These are phyloP conservation scores for Talaromyces sp. DNA, from an alignment of 2,329 filamentous ascomycete species.

Conservation along the genomic window DNA sequence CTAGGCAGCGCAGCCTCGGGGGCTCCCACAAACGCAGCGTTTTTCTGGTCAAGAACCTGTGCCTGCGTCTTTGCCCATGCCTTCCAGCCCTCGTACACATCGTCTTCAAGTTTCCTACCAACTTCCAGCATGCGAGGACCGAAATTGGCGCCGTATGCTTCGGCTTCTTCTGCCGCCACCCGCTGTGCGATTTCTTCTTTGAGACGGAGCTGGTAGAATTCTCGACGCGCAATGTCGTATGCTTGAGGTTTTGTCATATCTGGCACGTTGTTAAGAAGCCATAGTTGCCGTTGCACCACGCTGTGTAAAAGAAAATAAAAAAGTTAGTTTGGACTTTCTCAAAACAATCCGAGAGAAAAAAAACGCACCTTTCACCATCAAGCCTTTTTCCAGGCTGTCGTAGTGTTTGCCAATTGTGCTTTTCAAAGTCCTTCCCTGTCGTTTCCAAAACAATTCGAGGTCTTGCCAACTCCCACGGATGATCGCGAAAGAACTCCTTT, in stretches of 20 bases:
- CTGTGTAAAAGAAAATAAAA: slow-evolving; percentile 43
- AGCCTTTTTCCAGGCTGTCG: slow-evolving; percentile 69
- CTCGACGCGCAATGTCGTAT: slow-evolving; percentile 80
- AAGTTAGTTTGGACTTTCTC: background rate
- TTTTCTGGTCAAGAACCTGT: slow-evolving; percentile 43
- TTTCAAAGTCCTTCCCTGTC: slow-evolving; percentile 74
- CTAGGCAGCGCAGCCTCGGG: slow-evolving; percentile 33
- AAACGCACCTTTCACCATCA: slow-evolving; percentile 72
- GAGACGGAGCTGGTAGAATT: slow-evolving; percentile 84
- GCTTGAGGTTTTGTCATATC: slow-evolving; percentile 61
- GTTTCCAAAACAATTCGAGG: slow-evolving; percentile 79
- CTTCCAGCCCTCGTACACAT: slow-evolving; percentile 79
- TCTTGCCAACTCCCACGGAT: slow-evolving; percentile 93
- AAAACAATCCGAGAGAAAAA: background rate
- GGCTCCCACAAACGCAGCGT: slow-evolving; percentile 38
- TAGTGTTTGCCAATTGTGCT: slow-evolving; percentile 73
- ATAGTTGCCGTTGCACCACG: slow-evolving; percentile 87
- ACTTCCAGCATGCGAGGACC: slow-evolving; percentile 70
- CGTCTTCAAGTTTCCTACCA: slow-evolving; percentile 76
- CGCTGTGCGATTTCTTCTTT: slow-evolving; percentile 75
- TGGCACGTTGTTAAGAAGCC: slow-evolving; percentile 64
- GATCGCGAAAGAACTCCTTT: slow-evolving; percentile 79
- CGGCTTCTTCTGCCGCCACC: slow-evolving; percentile 81
- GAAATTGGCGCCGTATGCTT: slow-evolving; percentile 81
- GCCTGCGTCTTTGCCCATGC: slow-evolving; percentile 61